These are phyloP conservation scores for Nothophytophthora sp. DNA, from an alignment of 352 stramenopile genomes.

Conservation along the genomic window DNA sequence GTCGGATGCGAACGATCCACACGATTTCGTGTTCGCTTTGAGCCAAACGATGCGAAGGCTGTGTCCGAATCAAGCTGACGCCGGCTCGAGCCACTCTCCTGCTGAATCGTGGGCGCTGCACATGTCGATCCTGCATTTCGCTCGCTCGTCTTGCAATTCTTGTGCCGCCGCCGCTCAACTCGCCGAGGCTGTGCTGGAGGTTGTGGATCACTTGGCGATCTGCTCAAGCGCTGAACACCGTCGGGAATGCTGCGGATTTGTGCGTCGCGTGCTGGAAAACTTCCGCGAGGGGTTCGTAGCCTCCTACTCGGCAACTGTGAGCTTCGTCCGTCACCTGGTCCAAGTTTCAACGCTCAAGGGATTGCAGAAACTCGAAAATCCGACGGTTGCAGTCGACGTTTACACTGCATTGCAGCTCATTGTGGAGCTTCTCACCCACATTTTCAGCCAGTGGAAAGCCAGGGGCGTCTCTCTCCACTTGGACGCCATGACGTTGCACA, in stretches of 20 bases:
- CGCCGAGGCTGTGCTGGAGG: conserved; percentile 35
- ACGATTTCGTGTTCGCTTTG: conserved; percentile 28
- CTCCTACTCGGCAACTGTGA: conserved; percentile 38
- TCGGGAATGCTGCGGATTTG: conserved; percentile 43
- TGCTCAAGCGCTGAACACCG: conserved; percentile 40
- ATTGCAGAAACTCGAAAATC: conserved; percentile 24
- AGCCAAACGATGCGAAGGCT: conserved; percentile 14
- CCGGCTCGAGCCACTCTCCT: conserved; percentile 1
- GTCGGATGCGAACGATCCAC: conserved; percentile 8
- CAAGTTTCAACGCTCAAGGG: conserved; percentile 21
- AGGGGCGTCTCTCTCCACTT: conserved; percentile 21
- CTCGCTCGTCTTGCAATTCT: conserved; percentile 46
- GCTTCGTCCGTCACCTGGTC: conserved; percentile 36
- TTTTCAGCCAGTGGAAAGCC: conserved; percentile 26
- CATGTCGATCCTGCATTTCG: conserved; percentile 52
- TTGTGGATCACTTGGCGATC: conserved; percentile 44
- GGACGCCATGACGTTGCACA: conserved; percentile 42
- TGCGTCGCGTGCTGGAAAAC: conserved; percentile 50
- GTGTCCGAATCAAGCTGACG: conserved; percentile 9
- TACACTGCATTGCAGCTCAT: conserved; percentile 24
- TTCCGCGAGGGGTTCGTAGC: conserved; percentile 17
- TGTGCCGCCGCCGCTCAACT: conserved; percentile 34
- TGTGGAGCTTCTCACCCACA: conserved; percentile 27
- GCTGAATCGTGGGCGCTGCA: conserved; percentile 44
- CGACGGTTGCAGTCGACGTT: conserved; percentile 22